phyloP scores from a whole-genome alignment of 129 eudicot genomes.

The Cynara cardunculus region DNA sequence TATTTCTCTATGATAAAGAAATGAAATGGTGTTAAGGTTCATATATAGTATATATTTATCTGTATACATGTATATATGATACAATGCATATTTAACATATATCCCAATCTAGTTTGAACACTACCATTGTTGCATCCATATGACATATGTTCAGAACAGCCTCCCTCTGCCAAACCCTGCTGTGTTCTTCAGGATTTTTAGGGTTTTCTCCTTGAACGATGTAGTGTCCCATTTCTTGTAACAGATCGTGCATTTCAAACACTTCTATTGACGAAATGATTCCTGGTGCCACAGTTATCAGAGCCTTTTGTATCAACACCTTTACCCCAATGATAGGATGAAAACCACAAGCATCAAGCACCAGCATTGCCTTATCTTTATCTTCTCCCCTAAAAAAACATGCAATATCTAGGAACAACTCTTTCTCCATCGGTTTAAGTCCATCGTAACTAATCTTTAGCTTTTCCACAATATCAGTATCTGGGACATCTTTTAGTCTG shows the following conservation, averaged over 20 bases:
- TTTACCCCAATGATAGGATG: neutral
- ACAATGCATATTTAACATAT: too few species aligned
- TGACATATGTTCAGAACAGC: neutral
- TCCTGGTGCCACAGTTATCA: neutral
- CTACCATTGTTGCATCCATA: neutral
- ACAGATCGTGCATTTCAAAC: conserved; percentile 8
- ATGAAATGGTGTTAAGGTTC: neutral
- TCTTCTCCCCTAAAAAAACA: conserved; percentile 4
- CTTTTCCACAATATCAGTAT: neutral
- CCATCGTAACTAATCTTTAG: conserved; percentile 7
- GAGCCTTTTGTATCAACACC: neutral
- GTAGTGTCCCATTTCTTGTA: conserved; percentile 17
- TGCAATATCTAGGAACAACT: conserved; percentile 8
- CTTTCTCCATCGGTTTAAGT: neutral
- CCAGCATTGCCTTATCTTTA: neutral
- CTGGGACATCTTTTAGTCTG: neutral
- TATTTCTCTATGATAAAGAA: neutral
- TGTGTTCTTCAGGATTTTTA: neutral
- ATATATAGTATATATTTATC: neutral
- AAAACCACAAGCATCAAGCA: conserved; percentile 6
- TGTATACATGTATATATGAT: too few species aligned
- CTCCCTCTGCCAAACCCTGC: conserved; percentile 2
- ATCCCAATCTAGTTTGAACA: neutral
- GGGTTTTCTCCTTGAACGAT: conserved; percentile 7
- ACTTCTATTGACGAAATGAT: neutral